Evolutionary conservation across 805 yeast species (phyloP).

Genomic region (Lipomyces lipofer): DNA sequence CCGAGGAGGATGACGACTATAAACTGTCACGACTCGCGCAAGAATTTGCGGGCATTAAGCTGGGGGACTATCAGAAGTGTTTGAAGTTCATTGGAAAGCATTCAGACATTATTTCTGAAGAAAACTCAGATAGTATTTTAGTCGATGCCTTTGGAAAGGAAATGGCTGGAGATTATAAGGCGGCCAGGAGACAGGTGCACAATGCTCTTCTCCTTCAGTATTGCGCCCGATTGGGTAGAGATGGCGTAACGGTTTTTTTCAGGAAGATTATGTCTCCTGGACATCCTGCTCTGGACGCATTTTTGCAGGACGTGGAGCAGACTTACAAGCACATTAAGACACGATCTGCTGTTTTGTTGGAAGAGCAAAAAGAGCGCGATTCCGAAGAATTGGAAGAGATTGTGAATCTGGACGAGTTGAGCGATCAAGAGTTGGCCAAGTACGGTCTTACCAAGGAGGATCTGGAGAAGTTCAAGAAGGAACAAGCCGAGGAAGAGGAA

Average conservation of each 20-base stretch:
- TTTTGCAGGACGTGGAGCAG: slow-evolving; percentile 67
- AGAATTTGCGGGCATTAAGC: slow-evolving; percentile 60
- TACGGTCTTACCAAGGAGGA: slow-evolving; percentile 25
- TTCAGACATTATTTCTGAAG: slow-evolving; percentile 70
- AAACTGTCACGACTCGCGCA: slow-evolving; percentile 61
- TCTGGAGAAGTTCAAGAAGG: slow-evolving; percentile 17
- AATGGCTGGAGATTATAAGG: slow-evolving; percentile 56
- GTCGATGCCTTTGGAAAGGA: slow-evolving; percentile 91
- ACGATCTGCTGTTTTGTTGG: slow-evolving; percentile 68
- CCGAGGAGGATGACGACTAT: slow-evolving; percentile 31
- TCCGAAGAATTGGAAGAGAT: slow-evolving; percentile 46
- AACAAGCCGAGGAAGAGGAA: slow-evolving; percentile 25
- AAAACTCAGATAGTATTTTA: slow-evolving; percentile 86
- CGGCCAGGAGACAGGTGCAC: slow-evolving; percentile 68
- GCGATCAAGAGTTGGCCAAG: slow-evolving; percentile 22
- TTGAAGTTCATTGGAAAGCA: slow-evolving; percentile 54
- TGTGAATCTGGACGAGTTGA: slow-evolving; percentile 20
- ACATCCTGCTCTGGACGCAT: slow-evolving; percentile 69
- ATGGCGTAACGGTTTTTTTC: slow-evolving; percentile 67
- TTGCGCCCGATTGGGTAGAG: slow-evolving; percentile 47
- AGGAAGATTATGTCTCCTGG: slow-evolving; percentile 54
- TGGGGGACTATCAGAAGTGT: slow-evolving; percentile 50
- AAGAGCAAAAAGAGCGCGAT: slow-evolving; percentile 48
- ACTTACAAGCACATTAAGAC: slow-evolving; percentile 73
- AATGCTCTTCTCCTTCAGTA: slow-evolving; percentile 82